Percentiles rank a stretch among this genome's conserved stretches.
Conservation (phyloP, 1,139 yeast genomes). For the Meyerozyma smithsonii region DNA sequence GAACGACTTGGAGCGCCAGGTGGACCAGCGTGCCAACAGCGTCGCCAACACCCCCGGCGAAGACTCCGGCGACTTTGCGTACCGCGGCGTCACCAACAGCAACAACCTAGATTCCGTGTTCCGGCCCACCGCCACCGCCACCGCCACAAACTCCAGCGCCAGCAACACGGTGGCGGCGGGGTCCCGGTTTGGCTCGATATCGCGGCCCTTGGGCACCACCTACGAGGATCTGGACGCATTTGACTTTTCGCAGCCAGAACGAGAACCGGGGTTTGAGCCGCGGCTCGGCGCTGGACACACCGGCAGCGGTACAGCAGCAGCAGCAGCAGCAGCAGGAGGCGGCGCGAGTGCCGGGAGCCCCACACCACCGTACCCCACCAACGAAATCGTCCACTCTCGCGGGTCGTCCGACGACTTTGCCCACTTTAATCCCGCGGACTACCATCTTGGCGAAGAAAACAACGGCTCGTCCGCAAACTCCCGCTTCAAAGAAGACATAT, state of each 20-base stretch:
- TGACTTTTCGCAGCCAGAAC: not conserved
- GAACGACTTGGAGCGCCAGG: constrained; percentile 21
- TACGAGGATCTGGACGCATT: not conserved
- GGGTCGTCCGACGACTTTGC: constrained; percentile 2
- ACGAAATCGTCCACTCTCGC: not conserved
- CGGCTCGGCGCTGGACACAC: not conserved
- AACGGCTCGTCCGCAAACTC: not conserved
- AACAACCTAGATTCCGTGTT: constrained; percentile 42
- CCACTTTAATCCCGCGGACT: constrained; percentile 3
- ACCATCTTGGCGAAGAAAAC: not conserved
- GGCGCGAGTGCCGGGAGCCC: too few species aligned
- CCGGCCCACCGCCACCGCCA: constrained; percentile 22
- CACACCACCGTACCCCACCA: not conserved
- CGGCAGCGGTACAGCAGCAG: too few species aligned
- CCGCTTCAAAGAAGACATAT: not conserved
- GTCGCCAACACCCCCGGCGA: constrained; percentile 8
- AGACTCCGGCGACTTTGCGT: constrained; percentile 32
- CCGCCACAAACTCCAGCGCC: constrained; percentile 22
- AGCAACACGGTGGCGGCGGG: constrained; percentile 8
- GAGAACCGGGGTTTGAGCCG: not conserved
- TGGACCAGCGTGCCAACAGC: constrained; percentile 11
- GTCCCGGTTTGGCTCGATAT: constrained; percentile 9
- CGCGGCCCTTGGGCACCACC: constrained; percentile 3
- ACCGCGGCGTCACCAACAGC: constrained; percentile 44
- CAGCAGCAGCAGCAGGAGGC: too few species aligned